A percentile compares a stretch with the other conserved stretches of the same genome.
These are phyloP conservation scores for Prinsepia uniflora DNA, from an alignment of 306 rosid species.

Conservation along the genomic window DNA sequence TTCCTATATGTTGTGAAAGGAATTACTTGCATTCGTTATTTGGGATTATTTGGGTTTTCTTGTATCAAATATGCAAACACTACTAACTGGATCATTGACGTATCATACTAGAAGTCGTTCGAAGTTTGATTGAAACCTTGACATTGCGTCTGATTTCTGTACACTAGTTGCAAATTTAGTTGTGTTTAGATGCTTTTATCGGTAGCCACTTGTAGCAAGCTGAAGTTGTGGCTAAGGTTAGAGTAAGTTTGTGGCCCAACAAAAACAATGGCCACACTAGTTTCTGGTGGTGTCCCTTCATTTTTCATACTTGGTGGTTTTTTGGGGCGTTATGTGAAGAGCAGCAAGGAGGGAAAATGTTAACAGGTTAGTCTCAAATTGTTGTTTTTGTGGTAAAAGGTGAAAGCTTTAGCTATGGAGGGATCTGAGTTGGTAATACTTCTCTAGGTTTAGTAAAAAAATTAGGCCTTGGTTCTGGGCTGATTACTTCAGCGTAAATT, in stretches of 20 bases:
- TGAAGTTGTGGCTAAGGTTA: slow-evolving; percentile 27
- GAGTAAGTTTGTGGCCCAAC: slow-evolving; percentile 27
- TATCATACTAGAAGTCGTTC: no score
- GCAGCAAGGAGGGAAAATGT: slow-evolving; percentile 38
- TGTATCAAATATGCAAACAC: no score
- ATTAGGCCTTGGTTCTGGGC: no score
- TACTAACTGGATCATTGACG: no score
- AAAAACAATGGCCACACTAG: slow-evolving; percentile 17
- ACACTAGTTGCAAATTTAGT: neutral
- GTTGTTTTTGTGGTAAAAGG: no score
- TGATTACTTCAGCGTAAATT: neutral
- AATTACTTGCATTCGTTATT: neutral
- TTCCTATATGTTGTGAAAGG: neutral
- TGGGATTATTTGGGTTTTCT: no score
- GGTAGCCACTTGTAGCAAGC: neutral
- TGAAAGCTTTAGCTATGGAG: no score
- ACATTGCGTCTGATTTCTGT: neutral
- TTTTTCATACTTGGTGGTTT: slow-evolving; percentile 14
- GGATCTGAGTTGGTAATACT: no score
- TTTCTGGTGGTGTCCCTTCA: neutral
- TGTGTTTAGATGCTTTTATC: neutral
- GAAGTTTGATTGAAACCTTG: neutral
- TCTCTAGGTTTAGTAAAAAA: no score
- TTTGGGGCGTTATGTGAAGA: slow-evolving; percentile 28
- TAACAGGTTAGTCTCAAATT: slow-evolving; percentile 2